Base-by-base conservation (phyloP, 192 early-diverging fungal genomes). In the Coemansia sp. region DNA sequence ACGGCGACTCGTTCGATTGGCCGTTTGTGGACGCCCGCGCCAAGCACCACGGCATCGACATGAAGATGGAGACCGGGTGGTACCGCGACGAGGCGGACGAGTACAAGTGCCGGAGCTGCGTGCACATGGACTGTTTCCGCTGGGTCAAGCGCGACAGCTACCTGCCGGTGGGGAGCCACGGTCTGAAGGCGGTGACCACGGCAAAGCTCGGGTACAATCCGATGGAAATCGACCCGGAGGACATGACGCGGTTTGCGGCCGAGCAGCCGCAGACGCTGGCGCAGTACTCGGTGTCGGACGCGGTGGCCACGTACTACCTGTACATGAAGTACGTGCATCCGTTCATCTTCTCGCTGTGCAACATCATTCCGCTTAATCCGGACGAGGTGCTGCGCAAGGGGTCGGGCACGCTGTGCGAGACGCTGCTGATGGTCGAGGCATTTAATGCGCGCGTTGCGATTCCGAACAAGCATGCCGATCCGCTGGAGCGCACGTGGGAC, bases 321-420 rank as follows among this genome's bases (percentile, higher is more conserved):
- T 99, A 98, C 70, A 99, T 98, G 95, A 97, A 98, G 79, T 97
- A 99, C 77, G 95, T 99, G 37, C 92, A 99, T 75, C 96, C 96
- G 37, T 99, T 99, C 69, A 94, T 97, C 46, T 99, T 98, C 70
- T 99, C 98, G n/a, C 87, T 99, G 20, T 98, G 98, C 85, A 99
- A 96, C 70, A 96, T 99, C 70, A 98, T 99, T 70, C 98, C 98
- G 0, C 89, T 98, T 72, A 92, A 92, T 49, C 95, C 95, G 0
- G 98, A 99, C 77, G 98, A 99, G 59, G 95, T 99, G 54, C 78
- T 98, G 67, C 88, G 98, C 58, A 93, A 95, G 79, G 98, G 98
- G 7, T 92, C 92, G 45, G 98, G 98, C 16, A 98, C 98, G 32
- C 84, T 99, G 7, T 99, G 98, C 66, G 98, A 99, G 79, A 87